Evolutionary conservation across 805 yeast species (phyloP), one percentile per base, ranked within the genome.

Genomic region (Hanseniaspora guilliermondii): DNA sequence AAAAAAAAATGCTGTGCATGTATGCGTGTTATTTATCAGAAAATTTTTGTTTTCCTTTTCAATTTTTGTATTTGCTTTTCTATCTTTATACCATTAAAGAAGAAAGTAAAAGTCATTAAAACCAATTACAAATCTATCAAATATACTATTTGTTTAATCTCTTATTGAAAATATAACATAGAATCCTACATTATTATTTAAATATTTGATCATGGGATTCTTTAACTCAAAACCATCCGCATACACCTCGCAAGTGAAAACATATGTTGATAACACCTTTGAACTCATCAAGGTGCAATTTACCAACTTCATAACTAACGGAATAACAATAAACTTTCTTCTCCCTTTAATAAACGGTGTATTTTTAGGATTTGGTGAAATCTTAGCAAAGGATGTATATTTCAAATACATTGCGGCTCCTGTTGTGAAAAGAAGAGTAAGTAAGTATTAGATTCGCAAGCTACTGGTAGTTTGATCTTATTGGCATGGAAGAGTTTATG

Each of bases 311-410:
- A 36, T 44, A 14, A 50, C 54, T 24, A 42, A 35, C 27, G 44
- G 54, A 24, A 16, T 41, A n/a, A 50, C 54, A 4, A 16, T 50
- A 6, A 50, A 50, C 45, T 17, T 50, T 6, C n/a, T 50, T 16
- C 38, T 50, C 14, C 54, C 54, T 3, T 25, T 50, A 24, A 50
- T 50, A 12, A 50, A 50, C 22, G 54, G 54, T 36, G 37, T 50
- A 17, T 50, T 50, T 27, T 44, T 50, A 36, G 54, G 54, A 16
- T 33, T 50, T 21, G 54, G 54, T 32, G 54, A 50, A 19, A 50
- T 50, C 16, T 22, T 50, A 24, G 54, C 54, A 7, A 50, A 33
- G 21, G 54, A 50, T 17, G 32, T 50, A 14, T 50, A 50, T 17
- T 19, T n/a, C 21, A 35, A 42, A 6, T 50, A 50, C 39, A 36